Conservation (phyloP, 768 basidiomycete species). For the Tylopilus vinaceipallidus region DNA sequence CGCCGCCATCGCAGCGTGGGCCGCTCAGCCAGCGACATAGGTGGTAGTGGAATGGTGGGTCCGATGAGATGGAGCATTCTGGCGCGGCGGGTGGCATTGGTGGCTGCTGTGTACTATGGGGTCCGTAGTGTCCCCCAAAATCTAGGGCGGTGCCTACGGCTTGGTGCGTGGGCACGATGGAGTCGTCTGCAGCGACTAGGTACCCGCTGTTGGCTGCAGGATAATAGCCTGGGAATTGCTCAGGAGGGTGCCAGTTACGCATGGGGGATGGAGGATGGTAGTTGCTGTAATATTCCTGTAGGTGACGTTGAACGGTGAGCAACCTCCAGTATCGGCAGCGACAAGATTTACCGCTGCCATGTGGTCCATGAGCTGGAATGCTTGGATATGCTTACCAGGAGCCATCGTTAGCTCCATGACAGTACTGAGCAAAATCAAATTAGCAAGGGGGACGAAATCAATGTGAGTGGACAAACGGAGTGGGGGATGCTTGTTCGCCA, state of each 20-base stretch:
- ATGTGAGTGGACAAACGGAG: slow-evolving; percentile 9
- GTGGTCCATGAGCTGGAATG: not conserved
- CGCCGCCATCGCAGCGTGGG: slow-evolving; percentile 20
- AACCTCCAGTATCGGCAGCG: not conserved
- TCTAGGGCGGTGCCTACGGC: not conserved
- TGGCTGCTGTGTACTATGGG: slow-evolving; percentile 9
- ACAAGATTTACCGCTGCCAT: slow-evolving; percentile 8
- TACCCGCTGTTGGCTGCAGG: not conserved
- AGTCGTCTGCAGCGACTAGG: not conserved
- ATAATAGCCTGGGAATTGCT: not conserved
- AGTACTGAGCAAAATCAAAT: slow-evolving; percentile 9
- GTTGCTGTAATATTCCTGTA: slow-evolving; percentile 11
- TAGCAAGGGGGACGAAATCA: not conserved
- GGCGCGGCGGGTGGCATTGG: slow-evolving; percentile 14
- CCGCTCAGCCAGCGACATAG: slow-evolving; percentile 24
- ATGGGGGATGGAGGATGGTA: not conserved
- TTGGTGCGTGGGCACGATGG: not conserved
- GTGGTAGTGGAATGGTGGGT: slow-evolving; percentile 8
- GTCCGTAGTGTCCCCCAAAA: not conserved
- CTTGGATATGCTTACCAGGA: not conserved
- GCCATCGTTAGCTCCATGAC: not conserved
- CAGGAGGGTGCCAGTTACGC: not conserved
- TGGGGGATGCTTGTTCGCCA: not conserved
- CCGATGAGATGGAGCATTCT: not conserved
- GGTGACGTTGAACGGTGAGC: not conserved